Evolutionary conservation across 2,329 filamentous ascomycete species (phyloP).

Genomic region (Penicillium sp.): DNA sequence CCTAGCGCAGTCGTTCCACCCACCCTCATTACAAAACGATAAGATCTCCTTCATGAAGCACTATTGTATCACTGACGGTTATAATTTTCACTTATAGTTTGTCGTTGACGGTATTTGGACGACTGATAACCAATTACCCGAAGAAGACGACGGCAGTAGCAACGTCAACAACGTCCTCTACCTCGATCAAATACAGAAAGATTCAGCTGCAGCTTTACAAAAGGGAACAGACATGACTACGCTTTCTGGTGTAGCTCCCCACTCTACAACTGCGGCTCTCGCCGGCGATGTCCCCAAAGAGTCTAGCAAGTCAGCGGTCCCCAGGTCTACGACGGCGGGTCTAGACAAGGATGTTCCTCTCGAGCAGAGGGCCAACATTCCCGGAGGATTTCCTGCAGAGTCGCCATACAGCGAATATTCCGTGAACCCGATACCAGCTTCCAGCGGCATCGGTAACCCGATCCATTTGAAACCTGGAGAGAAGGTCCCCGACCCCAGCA

Average conservation of each 20-base stretch:
- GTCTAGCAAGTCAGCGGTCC: conserved; percentile 55
- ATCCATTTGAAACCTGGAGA: conserved; percentile 80
- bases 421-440: conserved; percentile 65
- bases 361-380: conserved; percentile 57
- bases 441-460: conserved; percentile 71
- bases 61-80: conserved; percentile 22
- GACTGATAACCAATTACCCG: conserved; percentile 77
- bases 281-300: conserved; percentile 42
- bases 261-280: conserved; percentile 69
- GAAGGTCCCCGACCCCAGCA: conserved; percentile 71
- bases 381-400: conserved; percentile 45
- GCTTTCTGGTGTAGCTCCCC: conserved; percentile 63
- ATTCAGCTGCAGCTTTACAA: conserved; percentile 17
- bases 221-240: conserved; percentile 50
- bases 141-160: conserved; percentile 79
- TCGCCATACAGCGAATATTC: conserved; percentile 56
- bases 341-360: conserved; percentile 71
- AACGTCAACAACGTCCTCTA: conserved; percentile 93
- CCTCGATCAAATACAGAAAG: conserved; percentile 67
- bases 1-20: conserved; percentile 14
- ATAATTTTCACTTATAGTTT: conserved; percentile 64
- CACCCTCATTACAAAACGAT: conserved; percentile 28
- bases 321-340: conserved; percentile 71
- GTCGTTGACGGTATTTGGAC: conserved; percentile 93
- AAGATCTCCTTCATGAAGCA: conserved; percentile 24